phyloP scores from a whole-genome alignment of 768 basidiomycete genomes.

The Leccinum fibrillosum region DNA sequence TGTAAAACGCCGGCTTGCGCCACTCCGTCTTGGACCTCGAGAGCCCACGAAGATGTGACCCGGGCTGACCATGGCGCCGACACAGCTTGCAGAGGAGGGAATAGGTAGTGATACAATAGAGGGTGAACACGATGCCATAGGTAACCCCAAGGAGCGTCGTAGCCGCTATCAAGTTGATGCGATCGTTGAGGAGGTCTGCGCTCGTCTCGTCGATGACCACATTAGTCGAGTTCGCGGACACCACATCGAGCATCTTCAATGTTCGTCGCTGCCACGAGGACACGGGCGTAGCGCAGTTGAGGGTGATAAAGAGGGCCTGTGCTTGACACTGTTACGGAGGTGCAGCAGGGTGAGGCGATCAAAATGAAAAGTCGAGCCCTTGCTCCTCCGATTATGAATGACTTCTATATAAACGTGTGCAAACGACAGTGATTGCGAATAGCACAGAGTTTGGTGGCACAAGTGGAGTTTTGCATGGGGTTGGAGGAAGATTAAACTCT shows the following conservation, averaged over 20 bases:
- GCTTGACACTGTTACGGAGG: conserved; percentile 4
- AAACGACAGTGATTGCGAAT: conserved; percentile 4
- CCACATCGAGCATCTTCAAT: conserved; percentile 4
- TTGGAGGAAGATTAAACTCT: conserved; percentile 13
- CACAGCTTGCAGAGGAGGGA: conserved; percentile 16
- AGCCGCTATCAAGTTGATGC: conserved; percentile 23
- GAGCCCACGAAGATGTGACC: conserved; percentile 6
- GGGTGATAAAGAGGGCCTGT: conserved; percentile 2
- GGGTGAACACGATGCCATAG: conserved; percentile 20
- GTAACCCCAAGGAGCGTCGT: conserved; percentile 22
- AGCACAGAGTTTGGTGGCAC: not conserved
- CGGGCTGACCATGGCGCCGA: conserved; percentile 4
- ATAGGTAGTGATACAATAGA: conserved; percentile 20
- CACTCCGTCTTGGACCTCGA: not conserved
- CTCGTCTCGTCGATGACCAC: conserved; percentile 2
- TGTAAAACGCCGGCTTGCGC: conserved; percentile 25
- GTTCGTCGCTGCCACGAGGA: conserved; percentile 6
- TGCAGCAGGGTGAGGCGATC: conserved; percentile 4
- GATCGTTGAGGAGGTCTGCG: conserved; percentile 16
- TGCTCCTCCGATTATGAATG: conserved; percentile 13
- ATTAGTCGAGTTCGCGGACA: conserved; percentile 8
- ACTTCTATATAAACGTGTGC: conserved; percentile 26
- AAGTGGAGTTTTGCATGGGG: conserved; percentile 7
- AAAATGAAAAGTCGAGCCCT: conserved; percentile 11
- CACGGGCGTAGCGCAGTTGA: not conserved